Evolutionary conservation across 2,329 filamentous ascomycete species (phyloP).

Genomic region (Fusarium ramigenum): DNA sequence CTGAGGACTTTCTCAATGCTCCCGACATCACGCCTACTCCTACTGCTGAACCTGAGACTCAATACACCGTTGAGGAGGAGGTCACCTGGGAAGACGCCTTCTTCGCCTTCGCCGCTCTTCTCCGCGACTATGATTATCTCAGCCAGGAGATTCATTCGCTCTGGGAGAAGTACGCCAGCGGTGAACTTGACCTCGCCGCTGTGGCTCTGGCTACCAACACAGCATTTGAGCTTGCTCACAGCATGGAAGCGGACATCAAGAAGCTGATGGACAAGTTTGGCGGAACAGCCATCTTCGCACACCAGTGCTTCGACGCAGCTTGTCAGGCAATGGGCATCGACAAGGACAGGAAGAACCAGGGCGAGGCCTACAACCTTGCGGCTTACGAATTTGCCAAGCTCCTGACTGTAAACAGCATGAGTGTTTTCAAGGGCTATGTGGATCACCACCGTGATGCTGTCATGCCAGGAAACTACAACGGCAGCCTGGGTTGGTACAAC

Average conservation of each 20-base stretch:
- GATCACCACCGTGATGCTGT: too few species aligned
- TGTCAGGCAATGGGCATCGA: slow-evolving; percentile 9
- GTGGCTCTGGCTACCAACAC: slow-evolving; percentile 32
- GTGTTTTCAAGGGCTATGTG: too few species aligned
- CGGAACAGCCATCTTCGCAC: neutral
- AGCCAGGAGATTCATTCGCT: slow-evolving; percentile 7
- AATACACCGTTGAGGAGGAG: slow-evolving; percentile 22
- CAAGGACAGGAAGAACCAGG: neutral
- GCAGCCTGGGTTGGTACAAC: slow-evolving; percentile 32
- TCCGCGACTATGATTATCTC: slow-evolving; percentile 14
- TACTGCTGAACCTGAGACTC: neutral
- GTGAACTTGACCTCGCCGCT: slow-evolving; percentile 27
- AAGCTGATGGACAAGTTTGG: slow-evolving; percentile 30
- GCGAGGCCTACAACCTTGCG: slow-evolving; percentile 13
- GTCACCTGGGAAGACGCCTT: slow-evolving; percentile 6
- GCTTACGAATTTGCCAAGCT: neutral
- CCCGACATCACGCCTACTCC: neutral
- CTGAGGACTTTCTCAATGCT: slow-evolving; percentile 27
- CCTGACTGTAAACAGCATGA: neutral
- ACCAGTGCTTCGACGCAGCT: neutral
- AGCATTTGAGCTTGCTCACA: slow-evolving; percentile 32
- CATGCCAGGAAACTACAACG: too few species aligned
- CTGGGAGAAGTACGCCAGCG: slow-evolving; percentile 5
- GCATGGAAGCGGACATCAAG: slow-evolving; percentile 57
- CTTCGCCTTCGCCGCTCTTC: slow-evolving; percentile 21